Conservation (phyloP, 257 asterid genomes). For the Ocimum tenuiflorum region DNA sequence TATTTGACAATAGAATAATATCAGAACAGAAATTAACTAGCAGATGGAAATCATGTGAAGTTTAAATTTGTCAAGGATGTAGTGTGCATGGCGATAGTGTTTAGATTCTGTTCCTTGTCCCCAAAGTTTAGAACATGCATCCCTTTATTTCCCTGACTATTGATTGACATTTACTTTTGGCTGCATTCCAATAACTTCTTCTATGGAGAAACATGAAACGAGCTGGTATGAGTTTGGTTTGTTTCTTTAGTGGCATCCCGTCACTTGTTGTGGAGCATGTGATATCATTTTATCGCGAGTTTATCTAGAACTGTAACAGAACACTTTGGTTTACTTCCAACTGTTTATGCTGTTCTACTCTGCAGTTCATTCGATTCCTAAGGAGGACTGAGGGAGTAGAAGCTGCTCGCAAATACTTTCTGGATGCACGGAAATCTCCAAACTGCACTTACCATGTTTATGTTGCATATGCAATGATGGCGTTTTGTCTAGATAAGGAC, state of each 20-base stretch:
- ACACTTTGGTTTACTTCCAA: background rate
- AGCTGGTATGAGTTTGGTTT: too few relatives aligned
- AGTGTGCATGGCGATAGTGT: background rate
- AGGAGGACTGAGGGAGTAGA: conserved; percentile 96
- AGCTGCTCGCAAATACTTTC: conserved; percentile 86
- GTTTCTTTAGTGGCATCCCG: too few relatives aligned
- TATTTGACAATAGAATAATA: background rate
- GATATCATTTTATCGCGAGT: background rate
- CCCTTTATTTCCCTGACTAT: background rate
- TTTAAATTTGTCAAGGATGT: background rate
- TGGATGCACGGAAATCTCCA: conserved; percentile 90
- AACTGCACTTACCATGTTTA: conserved; percentile 93
- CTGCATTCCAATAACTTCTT: too few relatives aligned
- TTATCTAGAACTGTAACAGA: background rate
- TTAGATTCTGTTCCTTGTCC: background rate
- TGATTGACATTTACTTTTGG: background rate
- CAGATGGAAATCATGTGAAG: background rate
- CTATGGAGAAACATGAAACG: too few relatives aligned
- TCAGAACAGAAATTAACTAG: background rate
- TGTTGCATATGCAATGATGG: conserved; percentile 98
- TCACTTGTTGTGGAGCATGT: background rate
- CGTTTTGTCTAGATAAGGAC: conserved; percentile 94
- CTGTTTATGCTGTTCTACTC: conserved; percentile 8
- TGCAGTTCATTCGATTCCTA: conserved; percentile 78
- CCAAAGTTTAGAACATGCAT: background rate